Evolutionary conservation across 75 land plant species (phyloP).

Genomic region (Cupressus sempervirens): DNA sequence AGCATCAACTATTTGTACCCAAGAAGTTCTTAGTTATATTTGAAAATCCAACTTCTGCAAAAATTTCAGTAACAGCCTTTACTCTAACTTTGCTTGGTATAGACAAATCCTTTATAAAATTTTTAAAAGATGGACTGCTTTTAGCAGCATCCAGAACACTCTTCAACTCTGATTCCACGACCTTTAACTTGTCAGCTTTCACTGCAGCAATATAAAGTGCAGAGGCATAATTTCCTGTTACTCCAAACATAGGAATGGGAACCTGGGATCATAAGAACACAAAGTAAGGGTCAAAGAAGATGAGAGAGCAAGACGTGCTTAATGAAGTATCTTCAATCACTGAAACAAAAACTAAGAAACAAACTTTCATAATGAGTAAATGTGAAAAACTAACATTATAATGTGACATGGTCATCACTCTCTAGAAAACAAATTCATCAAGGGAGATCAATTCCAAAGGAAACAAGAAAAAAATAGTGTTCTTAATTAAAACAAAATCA

Average conservation of each 20-base stretch:
- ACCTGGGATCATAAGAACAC: conserved; percentile 35
- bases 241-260: conserved; percentile 68
- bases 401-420: not conserved
- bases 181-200: conserved; percentile 52
- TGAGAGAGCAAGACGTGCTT: not conserved
- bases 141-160: conserved; percentile 53
- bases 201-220: conserved; percentile 72
- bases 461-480: not conserved
- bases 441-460: not conserved
- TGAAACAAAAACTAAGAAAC: not conserved
- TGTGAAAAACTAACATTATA: not conserved
- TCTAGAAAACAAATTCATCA: not conserved
- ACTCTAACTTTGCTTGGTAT: conserved; percentile 45
- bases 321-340: not conserved
- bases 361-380: not conserved
- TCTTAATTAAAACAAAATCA: not conserved
- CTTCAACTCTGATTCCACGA: conserved; percentile 64
- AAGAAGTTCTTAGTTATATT: conserved; percentile 75
- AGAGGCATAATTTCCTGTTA: conserved; percentile 81
- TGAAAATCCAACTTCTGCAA: conserved; percentile 49
- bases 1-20: conserved; percentile 30
- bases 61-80: conserved; percentile 60
- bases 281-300: not conserved
- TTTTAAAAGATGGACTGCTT: conserved; percentile 35
- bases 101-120: conserved; percentile 58